These are phyloP conservation scores for Raffaelea arxii DNA, from an alignment of 2,329 filamentous ascomycete species.

Conservation along the genomic window DNA sequence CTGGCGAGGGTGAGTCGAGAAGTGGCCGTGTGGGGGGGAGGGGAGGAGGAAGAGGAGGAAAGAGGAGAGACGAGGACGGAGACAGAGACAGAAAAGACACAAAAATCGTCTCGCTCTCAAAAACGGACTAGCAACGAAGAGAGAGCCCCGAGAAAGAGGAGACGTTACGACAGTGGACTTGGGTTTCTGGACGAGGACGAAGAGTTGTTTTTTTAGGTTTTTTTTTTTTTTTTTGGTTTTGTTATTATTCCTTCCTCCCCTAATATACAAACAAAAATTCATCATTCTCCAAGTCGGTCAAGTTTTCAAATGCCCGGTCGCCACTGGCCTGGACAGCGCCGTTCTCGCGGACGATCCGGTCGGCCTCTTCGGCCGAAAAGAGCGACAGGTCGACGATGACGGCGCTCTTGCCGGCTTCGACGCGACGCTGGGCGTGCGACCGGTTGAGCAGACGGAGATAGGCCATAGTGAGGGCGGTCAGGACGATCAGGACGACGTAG, in stretches of 20 bases:
- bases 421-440: constrained; percentile 6
- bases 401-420: constrained; percentile 12
- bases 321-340: constrained; percentile 4
- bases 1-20: constrained; percentile 40
- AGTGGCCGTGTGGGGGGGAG: too few relatives aligned
- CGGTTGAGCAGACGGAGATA: constrained; percentile 8
- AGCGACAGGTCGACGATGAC: constrained; percentile 9
- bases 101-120: too few relatives aligned
- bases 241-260: neutral
- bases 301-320: constrained; percentile 12
- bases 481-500: constrained; percentile 30
- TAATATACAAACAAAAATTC: constrained; percentile 14
- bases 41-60: too few relatives aligned
- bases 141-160: constrained; percentile 24
- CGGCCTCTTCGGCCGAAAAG: constrained; percentile 7
- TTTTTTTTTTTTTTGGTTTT: neutral
- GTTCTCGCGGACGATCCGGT: constrained; percentile 6
- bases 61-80: constrained; percentile 2
- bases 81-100: constrained; percentile 12
- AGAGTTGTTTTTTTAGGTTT: neutral
- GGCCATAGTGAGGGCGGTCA: constrained; percentile 1
- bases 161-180: constrained; percentile 44
- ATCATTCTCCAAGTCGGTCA: constrained; percentile 14
- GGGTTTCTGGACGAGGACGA: constrained; percentile 41
- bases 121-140: constrained; percentile 4